These are phyloP conservation scores for Artemisia annua DNA, from an alignment of 129 eudicot species.

Conservation along the genomic window DNA sequence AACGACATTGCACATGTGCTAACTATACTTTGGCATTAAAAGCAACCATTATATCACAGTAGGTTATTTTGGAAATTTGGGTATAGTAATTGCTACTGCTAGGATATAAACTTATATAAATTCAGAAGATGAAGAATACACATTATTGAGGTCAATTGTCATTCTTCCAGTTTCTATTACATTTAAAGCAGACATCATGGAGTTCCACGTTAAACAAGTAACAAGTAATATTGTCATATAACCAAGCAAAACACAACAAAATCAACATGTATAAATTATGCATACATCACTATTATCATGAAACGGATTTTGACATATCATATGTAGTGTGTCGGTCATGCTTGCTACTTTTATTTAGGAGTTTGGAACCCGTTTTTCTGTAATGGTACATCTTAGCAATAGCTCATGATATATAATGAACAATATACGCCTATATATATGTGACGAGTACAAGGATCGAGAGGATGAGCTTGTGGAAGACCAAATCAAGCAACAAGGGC, in stretches of 20 bases:
- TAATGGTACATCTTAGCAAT: neutral
- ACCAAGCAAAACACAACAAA: conserved; percentile 9
- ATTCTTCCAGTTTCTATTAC: neutral
- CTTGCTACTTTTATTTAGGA: neutral
- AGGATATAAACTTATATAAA: neutral
- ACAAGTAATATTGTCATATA: neutral
- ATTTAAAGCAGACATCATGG: no score
- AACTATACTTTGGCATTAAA: no score
- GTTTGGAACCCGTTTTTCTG: neutral
- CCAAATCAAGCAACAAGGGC: no score
- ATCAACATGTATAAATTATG: neutral
- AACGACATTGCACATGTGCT: no score
- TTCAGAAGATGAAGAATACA: neutral
- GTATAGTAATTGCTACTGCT: neutral
- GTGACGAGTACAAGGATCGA: no score
- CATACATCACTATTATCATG: conserved; percentile 8
- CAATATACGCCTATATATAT: neutral
- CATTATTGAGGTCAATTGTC: neutral
- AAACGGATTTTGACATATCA: neutral
- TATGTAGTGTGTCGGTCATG: neutral
- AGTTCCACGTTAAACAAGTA: neutral
- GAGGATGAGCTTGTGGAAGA: no score
- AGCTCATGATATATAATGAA: neutral
- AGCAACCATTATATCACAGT: no score
- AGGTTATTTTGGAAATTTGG: no score